Evolutionary conservation across 2,329 filamentous ascomycete genomes (phyloP).

Genomic region (Alternaria dauci): DNA sequence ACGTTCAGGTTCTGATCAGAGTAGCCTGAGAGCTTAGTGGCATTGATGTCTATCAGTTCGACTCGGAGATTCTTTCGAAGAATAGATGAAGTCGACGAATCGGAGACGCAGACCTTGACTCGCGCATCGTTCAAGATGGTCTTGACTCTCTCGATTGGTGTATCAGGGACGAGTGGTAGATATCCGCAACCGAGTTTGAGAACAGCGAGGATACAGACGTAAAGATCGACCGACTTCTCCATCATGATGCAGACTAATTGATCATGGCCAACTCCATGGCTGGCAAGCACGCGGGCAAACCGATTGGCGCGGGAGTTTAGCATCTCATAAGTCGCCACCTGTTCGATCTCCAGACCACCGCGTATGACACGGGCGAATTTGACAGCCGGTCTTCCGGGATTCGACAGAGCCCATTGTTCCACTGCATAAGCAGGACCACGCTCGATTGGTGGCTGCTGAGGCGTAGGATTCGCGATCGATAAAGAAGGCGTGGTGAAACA

Average conservation of each 20-base stretch:
- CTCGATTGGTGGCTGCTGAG: conserved; percentile 28
- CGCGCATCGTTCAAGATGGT: conserved; percentile 70
- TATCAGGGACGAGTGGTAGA: conserved; percentile 78
- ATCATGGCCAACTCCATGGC: conserved; percentile 58
- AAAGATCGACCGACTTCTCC: conserved; percentile 77
- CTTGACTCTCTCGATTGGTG: conserved; percentile 67
- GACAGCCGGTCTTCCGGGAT: conserved; percentile 68
- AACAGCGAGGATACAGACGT: conserved; percentile 76
- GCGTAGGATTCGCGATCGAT: conserved; percentile 55
- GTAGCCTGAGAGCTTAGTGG: conserved; percentile 42
- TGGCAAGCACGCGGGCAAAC: conserved; percentile 66
- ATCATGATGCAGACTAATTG: conserved; percentile 76
- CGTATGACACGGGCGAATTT: conserved; percentile 65
- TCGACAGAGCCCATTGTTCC: conserved; percentile 59
- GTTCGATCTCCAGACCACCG: conserved; percentile 40
- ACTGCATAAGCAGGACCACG: conserved; percentile 57
- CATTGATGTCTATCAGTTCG: conserved; percentile 42
- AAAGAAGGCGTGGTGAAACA: conserved; percentile 38
- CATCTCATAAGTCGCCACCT: conserved; percentile 68
- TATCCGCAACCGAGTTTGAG: conserved; percentile 81
- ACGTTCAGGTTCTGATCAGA: conserved; percentile 50
- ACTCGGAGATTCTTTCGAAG: conserved; percentile 15
- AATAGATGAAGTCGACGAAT: conserved; percentile 25
- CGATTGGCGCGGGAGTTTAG: conserved; percentile 72
- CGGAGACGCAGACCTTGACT: conserved; percentile 59